These are phyloP conservation scores for Vitellaria paradoxa DNA, from an alignment of 179 eudicot genomes.

Conservation along the genomic window DNA sequence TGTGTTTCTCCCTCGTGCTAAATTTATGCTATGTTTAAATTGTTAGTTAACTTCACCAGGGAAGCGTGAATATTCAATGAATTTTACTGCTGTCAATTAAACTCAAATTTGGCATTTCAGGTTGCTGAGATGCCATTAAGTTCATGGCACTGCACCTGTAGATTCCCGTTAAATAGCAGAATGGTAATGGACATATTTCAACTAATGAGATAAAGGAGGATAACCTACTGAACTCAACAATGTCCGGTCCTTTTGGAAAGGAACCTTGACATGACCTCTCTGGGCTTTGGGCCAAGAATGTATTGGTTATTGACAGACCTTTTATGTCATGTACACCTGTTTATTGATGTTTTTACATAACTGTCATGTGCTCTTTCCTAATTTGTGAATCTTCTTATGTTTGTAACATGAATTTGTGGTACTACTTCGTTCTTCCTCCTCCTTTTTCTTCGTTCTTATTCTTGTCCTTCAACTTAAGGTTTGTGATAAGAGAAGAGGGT, in stretches of 20 bases:
- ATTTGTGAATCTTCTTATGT: neutral
- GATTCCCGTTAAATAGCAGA: neutral
- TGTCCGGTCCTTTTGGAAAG: neutral
- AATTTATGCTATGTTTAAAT: neutral
- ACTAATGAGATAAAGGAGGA: neutral
- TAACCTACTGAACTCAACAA: neutral
- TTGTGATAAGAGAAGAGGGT: no score
- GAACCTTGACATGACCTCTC: neutral
- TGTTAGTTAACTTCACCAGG: neutral
- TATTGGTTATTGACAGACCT: neutral
- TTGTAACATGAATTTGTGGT: no score
- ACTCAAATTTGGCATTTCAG: neutral
- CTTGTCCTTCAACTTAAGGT: no score
- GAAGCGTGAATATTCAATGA: neutral
- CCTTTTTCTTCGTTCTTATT: no score
- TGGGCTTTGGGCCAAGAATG: neutral
- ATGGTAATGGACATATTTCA: no score
- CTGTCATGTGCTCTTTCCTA: neutral
- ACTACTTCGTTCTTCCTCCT: no score
- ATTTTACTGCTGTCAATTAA: neutral
- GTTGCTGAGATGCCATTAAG: neutral
- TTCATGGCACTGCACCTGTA: neutral
- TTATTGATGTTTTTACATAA: conserved; percentile 6
- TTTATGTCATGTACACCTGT: neutral
- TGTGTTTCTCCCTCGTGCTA: neutral